Evolutionary conservation across 257 asterid species (phyloP), one percentile per base, ranked within the genome.

Genomic region (Solanum sejunctum): DNA sequence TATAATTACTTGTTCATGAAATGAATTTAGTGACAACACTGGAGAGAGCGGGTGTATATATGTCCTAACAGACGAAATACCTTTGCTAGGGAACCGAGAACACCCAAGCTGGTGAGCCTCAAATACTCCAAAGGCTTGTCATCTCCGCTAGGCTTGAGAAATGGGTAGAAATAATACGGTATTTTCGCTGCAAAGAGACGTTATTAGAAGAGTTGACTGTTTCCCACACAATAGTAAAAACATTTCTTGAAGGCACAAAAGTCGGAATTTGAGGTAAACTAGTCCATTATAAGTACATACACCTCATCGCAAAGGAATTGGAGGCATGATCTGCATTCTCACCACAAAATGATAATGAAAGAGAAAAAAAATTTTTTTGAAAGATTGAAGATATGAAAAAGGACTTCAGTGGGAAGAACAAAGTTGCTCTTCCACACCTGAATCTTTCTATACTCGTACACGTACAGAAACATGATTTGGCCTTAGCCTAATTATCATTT

Each of bases 151-250:
- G 63, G 39, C 21, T 49, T 49, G 36, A 86, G 82, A 41, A 86
- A 64, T 17, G 86, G 86, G 15, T 83, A 84, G 1, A 78, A 23
- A 54, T 86, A 86, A 83, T 6, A 26, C 16, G 84, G 85, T 64
- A 86, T 64, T 9, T 41, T 54, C 18, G 86, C 86, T 86, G 84
- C 81, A 83, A 32, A 83, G 20, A 10, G 10, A 7, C 51, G 21
- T 77, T 77, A 77, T 16, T 1, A 9, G 47, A 51, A 15, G 16
- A 77, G 47, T 77, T 51, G 9, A 18, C 0, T 39, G 17, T 51
- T 51, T 51, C 26, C 23, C 60, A 72, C 26, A 45, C 39, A 47
- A 47, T n/a, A 47, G 17, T n/a, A 45, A 45, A 73, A 45, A 8
- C 10, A 63, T 23, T 5, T 63, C 39, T 63, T 10, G 28, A 13